A percentile compares a stretch with the other conserved stretches of the same genome.
These are phyloP conservation scores for Populus hybrid DNA, from an alignment of 441 rosid genomes.

Conservation along the genomic window DNA sequence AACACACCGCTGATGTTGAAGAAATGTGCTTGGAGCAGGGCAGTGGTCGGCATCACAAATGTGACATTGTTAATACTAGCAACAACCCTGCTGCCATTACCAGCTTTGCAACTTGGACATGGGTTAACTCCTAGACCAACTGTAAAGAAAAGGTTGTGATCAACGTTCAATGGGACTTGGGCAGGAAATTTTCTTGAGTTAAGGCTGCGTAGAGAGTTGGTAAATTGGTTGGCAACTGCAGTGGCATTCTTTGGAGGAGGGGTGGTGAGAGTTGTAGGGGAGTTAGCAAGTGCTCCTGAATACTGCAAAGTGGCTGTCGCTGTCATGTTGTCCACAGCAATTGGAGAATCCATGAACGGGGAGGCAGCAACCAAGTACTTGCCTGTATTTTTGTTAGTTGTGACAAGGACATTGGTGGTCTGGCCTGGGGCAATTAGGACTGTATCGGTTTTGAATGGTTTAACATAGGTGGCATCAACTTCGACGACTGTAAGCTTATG, in stretches of 20 bases:
- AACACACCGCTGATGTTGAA: constrained; percentile 69
- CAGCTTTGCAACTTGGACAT: constrained; percentile 72
- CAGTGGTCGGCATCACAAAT: constrained; percentile 75
- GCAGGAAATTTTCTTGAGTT: constrained; percentile 75
- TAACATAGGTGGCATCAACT: constrained; percentile 83
- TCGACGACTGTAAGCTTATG: constrained; percentile 84
- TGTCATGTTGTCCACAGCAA: constrained; percentile 68
- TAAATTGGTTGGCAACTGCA: constrained; percentile 49
- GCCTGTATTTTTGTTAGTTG: constrained; percentile 48
- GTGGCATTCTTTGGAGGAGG: constrained; percentile 85
- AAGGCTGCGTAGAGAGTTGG: constrained; percentile 60
- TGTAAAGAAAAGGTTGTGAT: constrained; percentile 67
- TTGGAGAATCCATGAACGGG: constrained; percentile 81
- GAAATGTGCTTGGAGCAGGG: constrained; percentile 80
- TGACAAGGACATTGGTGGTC: constrained; percentile 78
- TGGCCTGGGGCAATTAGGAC: constrained; percentile 81
- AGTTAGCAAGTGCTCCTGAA: constrained; percentile 44
- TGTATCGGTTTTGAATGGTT: constrained; percentile 67
- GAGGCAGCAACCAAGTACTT: constrained; percentile 66
- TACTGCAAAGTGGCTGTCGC: constrained; percentile 76
- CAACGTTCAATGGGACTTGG: constrained; percentile 55
- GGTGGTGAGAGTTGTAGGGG: constrained; percentile 42
- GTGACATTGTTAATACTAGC: constrained; percentile 82
- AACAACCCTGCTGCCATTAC: constrained; percentile 64
- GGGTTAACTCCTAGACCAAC: constrained; percentile 71